Base-by-base conservation (phyloP, 345 rosid genomes). In the Dimocarpus longan region DNA sequence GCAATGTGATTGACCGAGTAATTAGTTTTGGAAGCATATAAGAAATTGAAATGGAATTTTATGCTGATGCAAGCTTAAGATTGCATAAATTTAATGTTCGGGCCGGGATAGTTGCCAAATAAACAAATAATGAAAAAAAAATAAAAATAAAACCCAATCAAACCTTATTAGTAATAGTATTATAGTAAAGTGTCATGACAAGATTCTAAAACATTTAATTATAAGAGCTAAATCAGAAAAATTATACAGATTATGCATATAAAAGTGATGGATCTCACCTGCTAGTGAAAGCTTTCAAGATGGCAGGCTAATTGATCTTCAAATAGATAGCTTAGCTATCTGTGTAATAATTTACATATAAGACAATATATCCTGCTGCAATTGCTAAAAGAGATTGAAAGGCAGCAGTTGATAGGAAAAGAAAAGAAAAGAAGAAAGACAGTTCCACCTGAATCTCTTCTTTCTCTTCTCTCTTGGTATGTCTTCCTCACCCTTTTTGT, bases 381-480 rank as follows among this genome's bases (percentile, higher is more conserved):
- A 68, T 40, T 40, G 52, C 15, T n/a, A 18, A 18, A 40, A 40
- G 52, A n/a, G 10, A 28, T 6, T 19, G 15, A 28, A 28, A 32
- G 73, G 73, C 19, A 22, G 37, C 28, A 16, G 56, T 7, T 22
- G 68, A 66, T 10, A n/a, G 28, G 44, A 73, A 76, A 26, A 57
- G 11, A 48, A 50, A 24, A 22, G 63, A 24, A 64, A 43, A 22
- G 68, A 66, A 70, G 71, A 39, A 67, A 73, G 59, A 60, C 37
- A 64, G 18, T 0, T 56, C 24, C 4, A 42, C 52, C 43, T 15
- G 42, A 43, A 10, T 52, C 32, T 24, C 48, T 0, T 16, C 39
- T 39, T n/a, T 39, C 39, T 73, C 37, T 50, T 75, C 37, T 22
- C 59, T 65, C 39, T 40, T n/a, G 7, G 18, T n/a, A 16, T 62